A percentile compares a stretch with the other conserved stretches of the same genome.
phyloP scores from a whole-genome alignment of 257 asterid species.

The Gentiana macrophylla region DNA sequence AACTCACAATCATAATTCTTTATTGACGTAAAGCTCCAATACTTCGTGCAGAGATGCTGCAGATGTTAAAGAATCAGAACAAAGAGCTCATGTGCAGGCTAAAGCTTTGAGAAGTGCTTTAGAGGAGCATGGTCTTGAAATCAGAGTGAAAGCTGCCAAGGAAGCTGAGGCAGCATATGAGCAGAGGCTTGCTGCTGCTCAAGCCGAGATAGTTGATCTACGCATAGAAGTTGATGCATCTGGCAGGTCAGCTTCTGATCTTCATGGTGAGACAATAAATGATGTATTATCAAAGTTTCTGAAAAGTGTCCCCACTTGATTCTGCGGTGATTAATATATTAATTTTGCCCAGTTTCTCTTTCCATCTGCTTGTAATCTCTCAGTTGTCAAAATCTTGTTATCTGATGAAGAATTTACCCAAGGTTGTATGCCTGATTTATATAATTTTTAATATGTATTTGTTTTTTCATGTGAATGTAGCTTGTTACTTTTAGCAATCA shows the following conservation, averaged over 20 bases:
- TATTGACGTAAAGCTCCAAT: too few species aligned
- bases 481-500: too few species aligned
- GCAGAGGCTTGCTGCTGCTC: conserved; percentile 80
- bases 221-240: conserved; percentile 73
- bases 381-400: not conserved
- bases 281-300: not conserved
- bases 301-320: too few species aligned
- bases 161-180: conserved; percentile 93
- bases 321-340: too few species aligned
- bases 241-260: conserved; percentile 54
- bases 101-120: conserved; percentile 63
- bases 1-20: too few species aligned
- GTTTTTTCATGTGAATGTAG: too few species aligned
- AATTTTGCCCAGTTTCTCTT: too few species aligned
- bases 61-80: conserved; percentile 76
- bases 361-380: too few species aligned
- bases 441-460: too few species aligned
- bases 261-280: not conserved
- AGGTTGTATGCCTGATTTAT: not conserved
- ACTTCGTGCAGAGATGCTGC: conserved; percentile 38
- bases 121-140: conserved; percentile 76
- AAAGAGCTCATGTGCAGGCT: conserved; percentile 71
- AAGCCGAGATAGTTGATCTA: conserved; percentile 73
- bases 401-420: conserved; percentile 2
- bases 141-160: conserved; percentile 90